Base-by-base conservation (phyloP, 2,329 filamentous ascomycete genomes). In the Eurotiales sp. region DNA sequence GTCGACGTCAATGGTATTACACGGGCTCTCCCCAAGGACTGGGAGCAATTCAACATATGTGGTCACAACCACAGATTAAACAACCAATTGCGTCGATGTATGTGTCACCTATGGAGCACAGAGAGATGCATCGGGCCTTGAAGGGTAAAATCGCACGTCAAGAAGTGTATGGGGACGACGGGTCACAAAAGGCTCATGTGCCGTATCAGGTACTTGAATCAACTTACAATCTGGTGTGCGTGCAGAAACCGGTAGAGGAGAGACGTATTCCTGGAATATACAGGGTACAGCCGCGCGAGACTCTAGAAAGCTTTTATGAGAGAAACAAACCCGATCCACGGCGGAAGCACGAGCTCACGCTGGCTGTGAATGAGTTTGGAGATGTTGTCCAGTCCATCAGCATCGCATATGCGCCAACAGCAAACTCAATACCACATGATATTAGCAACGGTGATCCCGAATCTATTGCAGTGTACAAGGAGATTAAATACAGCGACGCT, bases 161-260 rank as follows among this genome's bases (percentile, higher is more conserved):
- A 17, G 55, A 57, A 37, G 19, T 55, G 6, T 57, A 55, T 34
- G 36, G 30, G 12, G 15, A 27, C 3, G 53, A 55, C 30, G 52
- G 27, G 4, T 46, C 44, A 4, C n/a, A 15, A 21, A 8, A 15
- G 8, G 15, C 44, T 22, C 12, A 10, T 10, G 14, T 32, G 5
- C 44, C 44, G 15, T 46, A 46, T 32, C 12, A 17, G 22, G 44
- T 46, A 12, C 3, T 4, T 19, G 12, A 46, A 21, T 10, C 4
- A 7, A 30, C n/a, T n/a, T 46, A 19, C 29, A 14, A 32, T 11
- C 27, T 46, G 4, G 12, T 10, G 6, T 10, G 29, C 27, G 10
- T 32, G 10, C 44, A 46, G 19, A 17, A 4, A 14, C 8, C 44
- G 14, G 10, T 10, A 12, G 25, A 12, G 17, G 17, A 5, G 32